Conservation (phyloP, 352 stramenopile species). For the Pythium dissimile region DNA sequence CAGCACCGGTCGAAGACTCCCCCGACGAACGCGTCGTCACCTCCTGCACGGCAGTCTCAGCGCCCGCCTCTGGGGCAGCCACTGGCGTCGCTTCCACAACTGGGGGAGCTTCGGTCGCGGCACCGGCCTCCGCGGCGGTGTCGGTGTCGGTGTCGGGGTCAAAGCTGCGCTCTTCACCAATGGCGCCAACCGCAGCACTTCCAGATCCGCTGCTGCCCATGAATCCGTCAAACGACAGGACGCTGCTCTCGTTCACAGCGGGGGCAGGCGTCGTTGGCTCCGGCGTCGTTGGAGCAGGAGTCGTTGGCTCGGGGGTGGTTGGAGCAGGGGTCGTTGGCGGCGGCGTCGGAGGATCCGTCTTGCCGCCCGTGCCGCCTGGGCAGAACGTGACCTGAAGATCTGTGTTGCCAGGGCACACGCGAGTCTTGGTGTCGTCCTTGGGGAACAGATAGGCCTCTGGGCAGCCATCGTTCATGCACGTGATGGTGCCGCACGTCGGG, state of each 20-base stretch:
- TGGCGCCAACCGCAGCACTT: neutral
- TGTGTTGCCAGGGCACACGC: slow-evolving; percentile 32
- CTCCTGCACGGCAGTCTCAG: slow-evolving; percentile 27
- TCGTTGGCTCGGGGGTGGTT: slow-evolving; percentile 28
- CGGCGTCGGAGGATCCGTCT: slow-evolving; percentile 27
- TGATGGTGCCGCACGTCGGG: slow-evolving; percentile 38
- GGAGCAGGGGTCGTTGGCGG: slow-evolving; percentile 28
- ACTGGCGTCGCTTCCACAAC: slow-evolving; percentile 17
- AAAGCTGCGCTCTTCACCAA: slow-evolving; percentile 10
- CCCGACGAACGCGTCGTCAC: slow-evolving; percentile 30
- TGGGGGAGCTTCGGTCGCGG: slow-evolving; percentile 9
- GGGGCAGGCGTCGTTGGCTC: slow-evolving; percentile 22
- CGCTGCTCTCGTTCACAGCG: slow-evolving; percentile 16
- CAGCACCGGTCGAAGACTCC: slow-evolving; percentile 3
- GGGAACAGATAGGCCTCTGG: slow-evolving; percentile 64
- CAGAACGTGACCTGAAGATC: slow-evolving; percentile 48
- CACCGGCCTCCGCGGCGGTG: neutral
- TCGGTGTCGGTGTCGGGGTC: neutral
- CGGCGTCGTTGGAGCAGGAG: slow-evolving; percentile 30
- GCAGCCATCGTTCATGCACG: slow-evolving; percentile 51
- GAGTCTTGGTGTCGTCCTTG: slow-evolving; percentile 47
- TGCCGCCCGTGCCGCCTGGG: slow-evolving; percentile 33
- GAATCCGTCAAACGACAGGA: slow-evolving; percentile 13
- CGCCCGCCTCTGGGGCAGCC: slow-evolving; percentile 12
- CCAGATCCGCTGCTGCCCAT: slow-evolving; percentile 14